Base-by-base conservation (phyloP, 371 early-diverging fungal species). In the Zychaea mexicana region DNA sequence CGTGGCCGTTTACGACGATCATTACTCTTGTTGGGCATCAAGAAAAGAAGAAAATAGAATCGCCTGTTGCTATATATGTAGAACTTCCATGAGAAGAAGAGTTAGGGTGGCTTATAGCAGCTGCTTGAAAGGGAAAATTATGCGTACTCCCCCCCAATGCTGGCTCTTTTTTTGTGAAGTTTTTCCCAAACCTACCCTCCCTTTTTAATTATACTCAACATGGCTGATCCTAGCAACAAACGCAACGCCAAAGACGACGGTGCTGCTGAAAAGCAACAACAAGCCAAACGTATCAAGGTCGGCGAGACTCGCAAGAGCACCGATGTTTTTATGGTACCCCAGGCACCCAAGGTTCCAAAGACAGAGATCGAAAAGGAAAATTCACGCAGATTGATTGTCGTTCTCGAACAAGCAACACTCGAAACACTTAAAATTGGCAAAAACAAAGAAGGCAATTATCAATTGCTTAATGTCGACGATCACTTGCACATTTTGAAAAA, bases 341-440 rank as follows among this genome's bases (percentile, higher is more conserved):
- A 85, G 65, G 91, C 90, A 52, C 94, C 94, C 58, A 89, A 88
- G 69, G 77, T 94, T 27, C 93, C 93, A 36, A 91, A 89, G 72
- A 89, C 94, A 2, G 61, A 75, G 8, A 77, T 78, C 6, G 92
- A 94, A 61, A 91, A 89, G 66, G 92, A 89, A 67, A 84, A 87
- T 52, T 83, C 90, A 21, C 90, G 88, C 52, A 88, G 98, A n/a
- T 80, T 97, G 56, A 97, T 97, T 68, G 98, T 97, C 26, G 90
- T 98, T 32, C 84, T 97, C 32, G 94, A 94, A 74, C 84, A 88
- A 22, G 97, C 97, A 4, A 89, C 92, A 49, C 82, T 98, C 30
- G 97, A 97, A 76, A 96, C 95, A n/a, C 93, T 93, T 69, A 96
- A 95, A 81, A 88, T 96, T 42, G 92, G 94, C 39, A 97, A 94